phyloP scores from a whole-genome alignment of 2,329 filamentous ascomycete genomes.

The Nemania bipapillata region DNA sequence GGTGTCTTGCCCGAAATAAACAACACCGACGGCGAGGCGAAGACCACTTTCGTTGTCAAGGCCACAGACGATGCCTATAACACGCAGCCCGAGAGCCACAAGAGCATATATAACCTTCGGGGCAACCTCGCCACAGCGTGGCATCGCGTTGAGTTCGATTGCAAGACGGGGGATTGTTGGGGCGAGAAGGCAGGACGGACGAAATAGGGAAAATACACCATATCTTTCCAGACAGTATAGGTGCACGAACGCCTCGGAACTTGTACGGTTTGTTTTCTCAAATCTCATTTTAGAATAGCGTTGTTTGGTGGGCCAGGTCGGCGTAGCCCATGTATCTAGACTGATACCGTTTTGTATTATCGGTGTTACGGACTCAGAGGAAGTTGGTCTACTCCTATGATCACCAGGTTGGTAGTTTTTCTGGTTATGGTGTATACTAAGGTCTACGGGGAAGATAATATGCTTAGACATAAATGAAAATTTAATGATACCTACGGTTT shows the following conservation, averaged over 20 bases:
- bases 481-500: no score
- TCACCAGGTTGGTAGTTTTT: not conserved
- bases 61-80: slow-evolving; percentile 74
- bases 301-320: not conserved
- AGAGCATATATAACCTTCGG: slow-evolving; percentile 70
- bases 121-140: slow-evolving; percentile 75
- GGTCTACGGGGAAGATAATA: not conserved
- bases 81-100: slow-evolving; percentile 70
- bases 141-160: slow-evolving; percentile 64
- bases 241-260: no score
- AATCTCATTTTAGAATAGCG: not conserved
- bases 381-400: not conserved
- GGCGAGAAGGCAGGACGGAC: slow-evolving; percentile 17
- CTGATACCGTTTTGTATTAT: slow-evolving; percentile 19
- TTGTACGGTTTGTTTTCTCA: not conserved
- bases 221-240: not conserved
- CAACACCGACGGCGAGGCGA: slow-evolving; percentile 50
- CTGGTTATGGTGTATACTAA: not conserved
- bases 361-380: slow-evolving; percentile 18
- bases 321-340: not conserved
- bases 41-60: slow-evolving; percentile 69
- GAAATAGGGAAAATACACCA: not conserved
- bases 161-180: slow-evolving; percentile 33
- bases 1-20: slow-evolving; percentile 56
- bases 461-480: not conserved